Percentiles rank a stretch among this genome's conserved stretches.
phyloP scores from a whole-genome alignment of 2,329 filamentous ascomycete genomes.

The Phialocephala sp. region DNA sequence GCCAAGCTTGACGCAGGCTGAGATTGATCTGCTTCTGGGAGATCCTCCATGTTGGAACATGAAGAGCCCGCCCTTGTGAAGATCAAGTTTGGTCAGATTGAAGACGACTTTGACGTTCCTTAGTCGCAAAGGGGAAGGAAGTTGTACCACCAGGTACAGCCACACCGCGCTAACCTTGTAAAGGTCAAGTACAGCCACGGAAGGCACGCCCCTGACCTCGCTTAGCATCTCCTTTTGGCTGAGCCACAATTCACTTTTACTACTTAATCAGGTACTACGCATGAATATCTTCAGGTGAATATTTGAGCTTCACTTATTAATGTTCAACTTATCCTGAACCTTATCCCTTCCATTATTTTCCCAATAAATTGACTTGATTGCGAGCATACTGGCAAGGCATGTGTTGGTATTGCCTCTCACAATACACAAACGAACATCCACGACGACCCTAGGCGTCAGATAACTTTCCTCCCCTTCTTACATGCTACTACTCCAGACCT shows the following conservation, averaged over 20 bases:
- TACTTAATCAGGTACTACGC: too few relatives aligned
- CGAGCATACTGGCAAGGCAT: too few relatives aligned
- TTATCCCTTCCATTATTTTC: too few relatives aligned
- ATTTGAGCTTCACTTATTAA: too few relatives aligned
- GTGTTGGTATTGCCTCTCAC: too few relatives aligned
- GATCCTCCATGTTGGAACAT: neutral
- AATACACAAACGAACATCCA: too few relatives aligned
- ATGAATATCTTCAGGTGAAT: too few relatives aligned
- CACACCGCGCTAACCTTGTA: neutral
- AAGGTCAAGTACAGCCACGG: neutral
- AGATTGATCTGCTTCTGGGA: neutral
- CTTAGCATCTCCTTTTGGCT: neutral
- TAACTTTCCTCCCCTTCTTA: neutral
- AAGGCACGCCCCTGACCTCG: neutral
- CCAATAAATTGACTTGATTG: too few relatives aligned
- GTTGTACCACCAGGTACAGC: neutral
- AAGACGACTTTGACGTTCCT: neutral
- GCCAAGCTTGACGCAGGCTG: neutral
- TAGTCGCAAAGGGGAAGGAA: neutral
- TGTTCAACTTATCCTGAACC: too few relatives aligned
- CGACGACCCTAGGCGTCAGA: too few relatives aligned
- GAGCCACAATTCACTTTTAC: too few relatives aligned
- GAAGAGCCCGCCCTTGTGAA: neutral
- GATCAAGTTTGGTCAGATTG: neutral
- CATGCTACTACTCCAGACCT: neutral